Conservation (phyloP, 2,329 filamentous ascomycete genomes). For the Aspergillus floridensis region DNA sequence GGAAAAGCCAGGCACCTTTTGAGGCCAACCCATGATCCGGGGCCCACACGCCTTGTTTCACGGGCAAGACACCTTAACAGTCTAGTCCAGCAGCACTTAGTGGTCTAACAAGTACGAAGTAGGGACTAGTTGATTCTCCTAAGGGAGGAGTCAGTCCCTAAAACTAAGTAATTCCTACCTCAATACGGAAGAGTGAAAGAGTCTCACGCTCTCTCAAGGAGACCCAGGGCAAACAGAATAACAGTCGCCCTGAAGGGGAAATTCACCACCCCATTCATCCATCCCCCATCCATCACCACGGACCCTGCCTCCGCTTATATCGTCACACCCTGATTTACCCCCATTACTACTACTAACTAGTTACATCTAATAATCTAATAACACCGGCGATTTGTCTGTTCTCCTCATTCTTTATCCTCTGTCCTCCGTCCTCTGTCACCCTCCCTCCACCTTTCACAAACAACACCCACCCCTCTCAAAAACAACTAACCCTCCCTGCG, state of each 20-base stretch:
- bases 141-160: no score
- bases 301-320: neutral
- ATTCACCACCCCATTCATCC: no score
- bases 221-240: no score
- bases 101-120: no score
- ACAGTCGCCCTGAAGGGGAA: neutral
- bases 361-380: neutral
- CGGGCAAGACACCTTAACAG: slow-evolving; percentile 10
- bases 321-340: slow-evolving; percentile 1
- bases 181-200: no score
- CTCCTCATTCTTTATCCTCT: neutral
- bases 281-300: neutral
- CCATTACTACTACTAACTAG: neutral
- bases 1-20: slow-evolving; percentile 8
- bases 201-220: no score
- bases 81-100: neutral
- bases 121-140: no score
- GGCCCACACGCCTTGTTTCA: slow-evolving; percentile 15
- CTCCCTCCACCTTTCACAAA: neutral
- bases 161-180: no score
- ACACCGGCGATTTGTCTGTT: neutral
- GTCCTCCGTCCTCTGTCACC: neutral
- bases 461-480: neutral
- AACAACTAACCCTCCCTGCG: neutral
- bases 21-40: slow-evolving; percentile 2